Percentiles rank a stretch among this genome's conserved stretches.
Conservation (phyloP, 352 stramenopile species). For the Phytophthora constricta region DNA sequence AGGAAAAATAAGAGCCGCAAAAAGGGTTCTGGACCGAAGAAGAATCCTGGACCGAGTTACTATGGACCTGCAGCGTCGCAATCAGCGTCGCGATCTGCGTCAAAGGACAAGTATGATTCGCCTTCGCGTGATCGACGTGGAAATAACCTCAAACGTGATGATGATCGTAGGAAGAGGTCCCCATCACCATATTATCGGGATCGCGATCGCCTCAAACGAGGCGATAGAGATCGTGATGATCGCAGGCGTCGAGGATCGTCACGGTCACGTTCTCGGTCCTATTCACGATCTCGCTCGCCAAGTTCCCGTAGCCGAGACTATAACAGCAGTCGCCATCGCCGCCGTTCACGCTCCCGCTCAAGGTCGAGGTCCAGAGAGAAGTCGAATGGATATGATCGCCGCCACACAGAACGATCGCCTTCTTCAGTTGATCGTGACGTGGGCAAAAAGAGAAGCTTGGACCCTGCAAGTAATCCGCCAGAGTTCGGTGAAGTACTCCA, state of each 20-base stretch:
- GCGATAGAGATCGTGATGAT: conserved; percentile 26
- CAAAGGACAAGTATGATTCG: conserved; percentile 28
- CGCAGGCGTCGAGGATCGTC: conserved; percentile 26
- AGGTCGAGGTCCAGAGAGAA: conserved; percentile 35
- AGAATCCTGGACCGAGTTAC: conserved; percentile 35
- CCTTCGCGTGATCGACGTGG: conserved; percentile 15
- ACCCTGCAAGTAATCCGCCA: conserved; percentile 1
- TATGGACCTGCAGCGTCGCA: conserved; percentile 41
- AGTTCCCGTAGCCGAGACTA: conserved; percentile 36
- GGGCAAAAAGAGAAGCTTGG: conserved; percentile 21
- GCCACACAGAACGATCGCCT: conserved; percentile 14
- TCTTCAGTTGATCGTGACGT: conserved; percentile 12
- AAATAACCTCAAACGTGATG: conserved; percentile 21
- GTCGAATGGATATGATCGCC: conserved; percentile 31
- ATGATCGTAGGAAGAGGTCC: conserved; percentile 33
- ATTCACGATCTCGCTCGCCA: conserved; percentile 36
- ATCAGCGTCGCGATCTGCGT: conserved; percentile 14
- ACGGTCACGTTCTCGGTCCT: conserved; percentile 23
- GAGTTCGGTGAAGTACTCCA: conserved; percentile 1
- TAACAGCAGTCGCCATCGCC: conserved; percentile 18
- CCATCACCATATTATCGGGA: conserved; percentile 28
- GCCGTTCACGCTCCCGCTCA: conserved; percentile 21
- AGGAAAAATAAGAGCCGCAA: conserved; percentile 32
- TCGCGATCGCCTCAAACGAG: conserved; percentile 19
- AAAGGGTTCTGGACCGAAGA: conserved; percentile 22